Evolutionary conservation across 441 rosid species (phyloP).

Genomic region (Metrosideros polymorpha): DNA sequence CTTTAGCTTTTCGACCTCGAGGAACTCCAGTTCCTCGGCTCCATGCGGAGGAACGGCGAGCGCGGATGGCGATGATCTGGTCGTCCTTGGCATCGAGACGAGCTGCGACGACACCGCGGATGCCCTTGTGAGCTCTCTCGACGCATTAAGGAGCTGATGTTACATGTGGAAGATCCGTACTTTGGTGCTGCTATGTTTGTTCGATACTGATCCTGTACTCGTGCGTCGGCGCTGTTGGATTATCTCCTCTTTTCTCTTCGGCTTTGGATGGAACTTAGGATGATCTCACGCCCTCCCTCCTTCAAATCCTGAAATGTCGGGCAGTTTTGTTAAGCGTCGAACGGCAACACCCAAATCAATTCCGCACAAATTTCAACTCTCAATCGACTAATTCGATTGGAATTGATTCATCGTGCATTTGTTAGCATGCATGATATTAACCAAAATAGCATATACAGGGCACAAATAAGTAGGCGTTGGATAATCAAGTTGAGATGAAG

Average conservation of each 20-base stretch:
- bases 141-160: too few species aligned
- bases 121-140: constrained; percentile 65
- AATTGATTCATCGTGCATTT: not conserved
- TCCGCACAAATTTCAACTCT: not conserved
- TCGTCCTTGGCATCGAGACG: constrained; percentile 89
- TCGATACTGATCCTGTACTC: too few species aligned
- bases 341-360: not conserved
- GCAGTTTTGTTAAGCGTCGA: not conserved
- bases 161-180: too few species aligned
- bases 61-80: constrained; percentile 30
- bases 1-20: constrained; percentile 11
- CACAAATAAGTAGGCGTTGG: not conserved
- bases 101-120: constrained; percentile 98
- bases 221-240: too few species aligned
- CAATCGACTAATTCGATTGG: not conserved
- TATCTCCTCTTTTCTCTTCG: too few species aligned
- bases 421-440: not conserved
- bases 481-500: not conserved
- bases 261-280: too few species aligned
- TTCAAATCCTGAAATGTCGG: not conserved
- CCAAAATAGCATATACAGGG: not conserved
- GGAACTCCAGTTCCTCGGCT: not conserved
- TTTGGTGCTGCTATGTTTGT: too few species aligned
- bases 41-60: not conserved
- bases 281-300: too few species aligned